Evolutionary conservation across 2,329 filamentous ascomycete genomes (phyloP), one percentile per base, ranked within the genome.

Genomic region (Metarhizium anisopliae): DNA sequence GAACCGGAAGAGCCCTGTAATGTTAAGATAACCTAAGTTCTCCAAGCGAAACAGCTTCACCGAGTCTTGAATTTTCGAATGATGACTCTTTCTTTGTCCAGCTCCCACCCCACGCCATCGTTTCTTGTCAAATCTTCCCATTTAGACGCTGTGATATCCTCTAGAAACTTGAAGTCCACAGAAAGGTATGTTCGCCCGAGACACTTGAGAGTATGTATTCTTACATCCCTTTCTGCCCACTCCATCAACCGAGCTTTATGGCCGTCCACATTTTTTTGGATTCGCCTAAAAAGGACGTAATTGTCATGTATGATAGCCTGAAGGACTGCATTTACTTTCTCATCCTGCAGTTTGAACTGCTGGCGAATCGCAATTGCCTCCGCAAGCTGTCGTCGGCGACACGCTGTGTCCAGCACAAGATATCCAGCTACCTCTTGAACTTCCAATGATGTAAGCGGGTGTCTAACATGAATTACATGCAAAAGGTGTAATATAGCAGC

Each of bases 391-490:
- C 82, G 79, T 61, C 92, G 84, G 29, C 94, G 85, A 67, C 94
- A 97, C 6, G 91, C 91, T 45, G 91, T 81, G 71, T 99, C 94
- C 30, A 99, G 81, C 51, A 96, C 84, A 30, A 90, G 78, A 65
- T 96, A 95, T 36, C 83, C 82, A 2, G 85, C 82, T 53, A 95
- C 87, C 64, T 97, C 94, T 51, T 85, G 82, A 4, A 90, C 72
- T 66, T 96, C 91, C 6, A 86, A 77, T 2, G 77, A 74, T 0
- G 87, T 83, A 20, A 97, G 81, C 4, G 85, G 85, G 52, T 85
- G 81, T 2, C 77, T 70, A 0, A 79, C 76, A 63, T 95, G 88
- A 59, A 97, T 84, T 7, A 74, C 73, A 49, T 84, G 80, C 13
- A 99, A 77, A 2, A 96, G 80, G 63, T 95, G 84, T 43, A 88